Base-by-base conservation (phyloP, 352 stramenopile genomes). In the Pythium graminicola region DNA sequence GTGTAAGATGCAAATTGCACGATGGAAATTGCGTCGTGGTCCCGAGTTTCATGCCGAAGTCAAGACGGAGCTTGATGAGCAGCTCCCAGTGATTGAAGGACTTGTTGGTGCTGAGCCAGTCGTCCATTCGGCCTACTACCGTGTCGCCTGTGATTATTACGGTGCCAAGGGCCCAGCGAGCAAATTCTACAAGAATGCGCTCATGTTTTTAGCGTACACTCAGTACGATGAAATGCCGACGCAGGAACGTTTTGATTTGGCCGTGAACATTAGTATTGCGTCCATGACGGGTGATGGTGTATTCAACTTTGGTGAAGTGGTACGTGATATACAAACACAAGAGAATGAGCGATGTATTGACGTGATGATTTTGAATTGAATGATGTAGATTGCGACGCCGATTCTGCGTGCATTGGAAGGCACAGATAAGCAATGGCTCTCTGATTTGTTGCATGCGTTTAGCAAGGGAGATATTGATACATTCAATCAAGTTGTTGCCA, bases 251-350 rank as follows among this genome's bases (percentile, higher is more conserved):
- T 93, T 91, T 50, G 66, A 86, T 17, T 60, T 98, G 40, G 94
- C 96, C 0, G 83, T 95, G 13, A 95, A 98, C 76, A 82, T 99
- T 48, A 93, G 81, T 70, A 81, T 99, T 38, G 93, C 97, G 8
- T 95, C 97, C 29, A 77, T 99, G 33, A 98, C 95, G 17, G 96
- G 93, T 35, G 91, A 98, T 39, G 90, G 92, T 17, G 94, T 99
- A 2, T 99, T 98, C 73, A 98, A 99, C 76, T 98, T 99, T 65
- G 96, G 96, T 39, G 95, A 99, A 90, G 89, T 99, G 55, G 85
- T 98, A 42, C 31, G 82, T 49, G 31, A 39, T 20, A n/a, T n/a
- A n/a, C n/a, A n/a, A n/a, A n/a, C n/a, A n/a, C n/a, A n/a, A n/a
- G n/a, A n/a, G n/a, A n/a, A n/a, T n/a, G n/a, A n/a, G n/a, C n/a